phyloP scores from a whole-genome alignment of 2,329 filamentous ascomycete species.

The Neofusicoccum parvum region DNA sequence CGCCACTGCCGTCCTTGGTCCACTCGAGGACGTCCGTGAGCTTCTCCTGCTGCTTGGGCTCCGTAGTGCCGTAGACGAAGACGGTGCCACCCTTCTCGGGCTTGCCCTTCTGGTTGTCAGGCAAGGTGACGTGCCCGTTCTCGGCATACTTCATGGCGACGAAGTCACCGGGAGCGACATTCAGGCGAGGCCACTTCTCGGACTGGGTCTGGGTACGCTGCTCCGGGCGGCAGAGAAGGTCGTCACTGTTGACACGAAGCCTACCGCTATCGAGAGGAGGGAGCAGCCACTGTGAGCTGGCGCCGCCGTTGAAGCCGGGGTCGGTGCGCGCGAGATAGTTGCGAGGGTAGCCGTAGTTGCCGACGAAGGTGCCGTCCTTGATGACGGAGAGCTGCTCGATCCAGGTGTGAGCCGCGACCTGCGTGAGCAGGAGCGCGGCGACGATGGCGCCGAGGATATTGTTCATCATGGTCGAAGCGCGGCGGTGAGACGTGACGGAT shows the following conservation, averaged over 20 bases:
- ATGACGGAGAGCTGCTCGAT: constrained; percentile 75
- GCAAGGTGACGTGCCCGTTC: constrained; percentile 53
- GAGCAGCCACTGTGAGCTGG: constrained; percentile 63
- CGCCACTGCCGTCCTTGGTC: constrained; percentile 79
- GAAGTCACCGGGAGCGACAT: constrained; percentile 52
- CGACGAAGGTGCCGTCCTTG: constrained; percentile 73
- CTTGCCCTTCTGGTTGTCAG: constrained; percentile 44
- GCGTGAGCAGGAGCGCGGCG: constrained; percentile 26
- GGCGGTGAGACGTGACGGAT: background rate
- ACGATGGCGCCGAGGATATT: constrained; percentile 19
- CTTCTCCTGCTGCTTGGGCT: constrained; percentile 57
- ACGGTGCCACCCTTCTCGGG: constrained; percentile 48
- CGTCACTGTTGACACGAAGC: constrained; percentile 51
- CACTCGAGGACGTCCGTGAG: constrained; percentile 72
- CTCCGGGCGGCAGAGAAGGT: constrained; percentile 64
- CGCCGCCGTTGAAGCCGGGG: constrained; percentile 63
- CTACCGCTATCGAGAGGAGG: constrained; percentile 52
- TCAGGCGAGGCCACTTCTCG: constrained; percentile 63
- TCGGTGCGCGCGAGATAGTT: constrained; percentile 64
- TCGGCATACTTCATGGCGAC: constrained; percentile 54
- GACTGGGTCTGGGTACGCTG: constrained; percentile 62
- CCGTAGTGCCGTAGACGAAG: constrained; percentile 53
- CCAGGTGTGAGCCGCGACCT: constrained; percentile 68
- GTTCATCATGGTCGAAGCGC: background rate
- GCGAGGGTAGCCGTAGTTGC: constrained; percentile 72